These are phyloP conservation scores for Papiliotrema nemorosa DNA, from an alignment of 1,284 basidiomycete species.

Conservation along the genomic window DNA sequence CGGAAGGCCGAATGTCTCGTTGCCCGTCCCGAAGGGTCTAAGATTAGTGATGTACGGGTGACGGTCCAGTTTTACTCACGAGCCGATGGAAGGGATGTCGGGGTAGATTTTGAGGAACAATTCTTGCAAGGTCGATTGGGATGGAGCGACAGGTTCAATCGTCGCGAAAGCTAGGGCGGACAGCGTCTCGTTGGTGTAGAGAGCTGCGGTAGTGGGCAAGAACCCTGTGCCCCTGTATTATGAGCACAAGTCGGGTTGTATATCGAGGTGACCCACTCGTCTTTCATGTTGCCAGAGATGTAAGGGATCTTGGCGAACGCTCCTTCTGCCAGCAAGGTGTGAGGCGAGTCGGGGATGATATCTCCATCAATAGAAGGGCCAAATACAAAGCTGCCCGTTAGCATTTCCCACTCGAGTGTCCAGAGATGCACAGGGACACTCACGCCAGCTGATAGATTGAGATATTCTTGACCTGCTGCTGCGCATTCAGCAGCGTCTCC, in stretches of 20 bases:
- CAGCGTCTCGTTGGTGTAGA: constrained; percentile 14
- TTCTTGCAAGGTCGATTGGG: constrained; percentile 11
- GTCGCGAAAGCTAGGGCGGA: constrained; percentile 17
- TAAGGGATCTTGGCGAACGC: constrained; percentile 43
- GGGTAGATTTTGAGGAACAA: constrained; percentile 29
- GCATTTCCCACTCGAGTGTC: background rate
- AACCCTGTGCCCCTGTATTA: constrained; percentile 34
- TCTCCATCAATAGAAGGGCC: constrained; percentile 44
- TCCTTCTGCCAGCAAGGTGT: constrained; percentile 32
- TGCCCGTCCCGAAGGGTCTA: constrained; percentile 41
- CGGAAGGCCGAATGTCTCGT: constrained; percentile 33
- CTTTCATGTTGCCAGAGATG: constrained; percentile 44
- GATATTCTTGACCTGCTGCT: constrained; percentile 14
- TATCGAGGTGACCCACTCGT: constrained; percentile 31
- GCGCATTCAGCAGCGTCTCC: constrained; percentile 28
- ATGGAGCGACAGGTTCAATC: constrained; percentile 19
- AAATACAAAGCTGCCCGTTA: constrained; percentile 7
- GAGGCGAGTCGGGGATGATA: constrained; percentile 39
- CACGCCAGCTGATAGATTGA: constrained; percentile 8
- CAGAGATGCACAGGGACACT: constrained; percentile 8
- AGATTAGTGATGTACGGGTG: background rate
- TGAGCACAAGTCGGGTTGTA: background rate
- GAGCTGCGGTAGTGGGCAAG: constrained; percentile 18
- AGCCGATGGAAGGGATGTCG: constrained; percentile 26
- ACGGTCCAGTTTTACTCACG: constrained; percentile 14